Base-by-base conservation (phyloP, 192 early-diverging fungal genomes). In the Coemansia sp. region DNA sequence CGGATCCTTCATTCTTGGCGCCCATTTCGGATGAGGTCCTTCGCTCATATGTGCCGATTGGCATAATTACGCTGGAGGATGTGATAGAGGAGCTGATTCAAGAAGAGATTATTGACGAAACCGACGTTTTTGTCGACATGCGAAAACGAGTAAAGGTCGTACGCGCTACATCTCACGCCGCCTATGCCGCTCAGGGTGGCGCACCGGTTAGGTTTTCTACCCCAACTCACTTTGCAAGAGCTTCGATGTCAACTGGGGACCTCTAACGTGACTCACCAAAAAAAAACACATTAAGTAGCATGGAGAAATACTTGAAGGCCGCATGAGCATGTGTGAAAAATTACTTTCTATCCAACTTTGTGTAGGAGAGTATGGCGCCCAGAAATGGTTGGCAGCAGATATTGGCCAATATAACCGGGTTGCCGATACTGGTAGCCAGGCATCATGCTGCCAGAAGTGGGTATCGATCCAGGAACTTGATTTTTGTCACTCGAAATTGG, bases 1-100 rank as follows among this genome's bases (percentile, higher is more conserved):
- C 69, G 23, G 66, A 84, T 36, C 11, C 56, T 6, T 34, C 56
- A 16, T 34, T 58, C 1, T 5, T 53, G 16, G 26, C 50, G 13
- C 28, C 66, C 9, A 34, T 34, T 31, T 20, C 31, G 4, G 25
- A 64, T 84, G 82, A 61, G 76, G 85, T 21, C 64, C 85, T 70
- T 69, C 39, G 43, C 45, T 43, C 84, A 7, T 71, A 80, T 3
- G 82, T 77, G 31, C 87, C 87, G 2, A 76, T 91, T 10, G 91
- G 91, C 33, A 86, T 91, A 21, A 87, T 93, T 38, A 93, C 91
- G 2, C 76, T 93, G 38, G 91, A 93, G 64, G 91, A 93, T 70
- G 89, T 93, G 12, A 93, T 93, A 64, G 92, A 93, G 76, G 92
- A 92, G 67, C 73, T 93, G 18, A 88, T 93, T 61, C 89, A 89